A percentile compares a stretch with the other conserved stretches of the same genome.
These are phyloP conservation scores for Kluyveromyces lactis DNA, from an alignment of 805 yeast species.

Conservation along the genomic window DNA sequence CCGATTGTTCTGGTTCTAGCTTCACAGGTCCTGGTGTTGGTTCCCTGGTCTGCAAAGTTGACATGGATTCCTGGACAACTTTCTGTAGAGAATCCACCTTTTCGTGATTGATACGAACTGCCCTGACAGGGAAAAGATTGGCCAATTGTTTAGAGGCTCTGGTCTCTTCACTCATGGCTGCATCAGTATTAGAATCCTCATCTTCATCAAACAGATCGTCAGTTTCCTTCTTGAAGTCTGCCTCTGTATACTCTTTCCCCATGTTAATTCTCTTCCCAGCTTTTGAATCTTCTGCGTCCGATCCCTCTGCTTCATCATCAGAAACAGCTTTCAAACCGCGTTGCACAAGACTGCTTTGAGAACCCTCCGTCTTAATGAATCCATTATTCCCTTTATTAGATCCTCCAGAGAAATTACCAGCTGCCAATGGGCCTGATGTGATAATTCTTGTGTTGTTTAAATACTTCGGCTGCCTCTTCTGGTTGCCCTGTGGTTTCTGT, in stretches of 20 bases:
- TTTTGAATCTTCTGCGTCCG: conserved; percentile 13
- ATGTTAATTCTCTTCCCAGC: conserved; percentile 43
- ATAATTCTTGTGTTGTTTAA: conserved; percentile 48
- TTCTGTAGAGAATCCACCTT: conserved; percentile 31
- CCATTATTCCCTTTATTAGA: conserved; percentile 17
- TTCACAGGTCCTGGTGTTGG: conserved; percentile 18
- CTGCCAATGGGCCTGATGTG: conserved; percentile 65
- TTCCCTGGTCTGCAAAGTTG: conserved; percentile 20
- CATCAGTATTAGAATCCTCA: conserved; percentile 15
- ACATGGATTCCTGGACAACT: conserved; percentile 23
- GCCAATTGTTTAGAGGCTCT: conserved; percentile 21
- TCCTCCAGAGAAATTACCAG: conserved; percentile 38
- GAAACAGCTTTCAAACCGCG: conserved; percentile 18
- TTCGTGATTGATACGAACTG: conserved; percentile 43
- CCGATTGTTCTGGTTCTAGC: conserved; percentile 18
- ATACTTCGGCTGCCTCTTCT: conserved; percentile 23
- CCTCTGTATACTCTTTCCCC: conserved; percentile 50
- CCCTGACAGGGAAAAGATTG: conserved; percentile 60
- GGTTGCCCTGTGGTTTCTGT: conserved; percentile 12
- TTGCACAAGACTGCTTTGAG: conserved; percentile 17
- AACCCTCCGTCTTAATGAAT: conserved; percentile 16
- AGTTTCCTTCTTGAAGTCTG: conserved; percentile 20
- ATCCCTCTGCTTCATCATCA: conserved; percentile 27
- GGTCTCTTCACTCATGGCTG: conserved; percentile 19
- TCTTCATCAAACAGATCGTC: conserved; percentile 11